Evolutionary conservation across 208 protist genomes (phyloP), one percentile per base, ranked within the genome.

Genomic region (Wallacemonas sp.): DNA sequence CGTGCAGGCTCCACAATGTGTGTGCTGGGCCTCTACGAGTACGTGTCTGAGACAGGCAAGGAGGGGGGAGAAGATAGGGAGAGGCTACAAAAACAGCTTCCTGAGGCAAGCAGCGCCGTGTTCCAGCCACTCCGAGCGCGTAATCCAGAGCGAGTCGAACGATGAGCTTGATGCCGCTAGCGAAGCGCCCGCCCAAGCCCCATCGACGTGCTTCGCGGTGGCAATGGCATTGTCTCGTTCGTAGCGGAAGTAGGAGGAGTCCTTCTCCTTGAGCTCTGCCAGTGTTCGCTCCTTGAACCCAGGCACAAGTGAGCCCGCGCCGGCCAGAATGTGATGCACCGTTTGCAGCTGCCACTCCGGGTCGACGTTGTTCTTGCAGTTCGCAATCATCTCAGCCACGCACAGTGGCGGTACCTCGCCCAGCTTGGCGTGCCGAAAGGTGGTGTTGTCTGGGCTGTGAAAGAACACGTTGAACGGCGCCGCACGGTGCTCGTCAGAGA

Each of bases 21-120:
- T n/a, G n/a, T n/a, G n/a, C n/a, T n/a, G n/a, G n/a, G n/a, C n/a
- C n/a, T n/a, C n/a, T n/a, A n/a, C n/a, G n/a, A n/a, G n/a, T n/a
- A n/a, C n/a, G n/a, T n/a, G n/a, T n/a, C n/a, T n/a, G n/a, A n/a
- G n/a, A n/a, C n/a, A n/a, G n/a, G n/a, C n/a, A n/a, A n/a, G n/a
- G n/a, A n/a, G n/a, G n/a, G n/a, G n/a, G n/a, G n/a, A n/a, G n/a
- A n/a, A n/a, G n/a, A n/a, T n/a, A n/a, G n/a, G n/a, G n/a, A n/a
- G n/a, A n/a, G n/a, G n/a, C n/a, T n/a, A 91, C 45, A 82, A 88
- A 63, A 90, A 84, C 9, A 96, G 70, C 51, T 93, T 96, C 17
- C 90, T 75, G 3, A 96, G 76, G 28, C 84, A 77, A 21, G 79
- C 82, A 17, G 66, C 62, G 5, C 90, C 90, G 54, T 90, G 78